Evolutionary conservation across 768 basidiomycete species (phyloP), one percentile per base, ranked within the genome.

Genomic region (Boletus rufocinnamomeus): DNA sequence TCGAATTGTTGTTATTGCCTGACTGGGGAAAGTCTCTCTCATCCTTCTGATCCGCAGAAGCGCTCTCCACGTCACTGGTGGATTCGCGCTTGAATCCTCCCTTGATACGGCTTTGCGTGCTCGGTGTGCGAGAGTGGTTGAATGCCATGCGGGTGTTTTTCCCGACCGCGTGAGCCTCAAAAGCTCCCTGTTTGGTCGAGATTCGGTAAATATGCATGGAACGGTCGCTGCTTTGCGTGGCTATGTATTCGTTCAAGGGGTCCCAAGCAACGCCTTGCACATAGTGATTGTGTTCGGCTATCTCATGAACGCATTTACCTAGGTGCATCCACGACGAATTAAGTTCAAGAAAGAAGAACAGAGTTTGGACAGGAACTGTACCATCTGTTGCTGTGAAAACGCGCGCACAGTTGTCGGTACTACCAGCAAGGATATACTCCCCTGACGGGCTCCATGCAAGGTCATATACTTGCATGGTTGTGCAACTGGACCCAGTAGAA

Each of bases 221-320:
- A 47, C 96, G 83, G 74, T 99, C 97, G 67, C 89, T 93, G 72
- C 92, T 94, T 70, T 99, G 97, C 0, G 97, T 98, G 4, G 97
- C 95, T 60, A 99, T 92, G 69, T 91, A 98, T 72, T 97, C 93
- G 72, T 96, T 95, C 66, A 97, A 75, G 2, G 97, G 97, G 64
- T 99, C 97, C 97, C 97, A 99, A 0, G 96, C 93, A 30, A 98
- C 97, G 10, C 97, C 97, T 77, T 99, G 97, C 0, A 99, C 97
- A 69, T 92, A 98, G 73, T 98, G 96, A 35, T 83, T 85, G 73
- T 99, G 97, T 67, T 98, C 96, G 1, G 92, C 89, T 59, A 95
- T 89, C 72, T 95, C 92, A 64, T 87, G 84, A 14, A 97, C 82
- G 67, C 91, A 91, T 79, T 89, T 88, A 30, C 93, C 93, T 93